phyloP scores from a whole-genome alignment of 441 rosid species.

The Mallotus repandus region DNA sequence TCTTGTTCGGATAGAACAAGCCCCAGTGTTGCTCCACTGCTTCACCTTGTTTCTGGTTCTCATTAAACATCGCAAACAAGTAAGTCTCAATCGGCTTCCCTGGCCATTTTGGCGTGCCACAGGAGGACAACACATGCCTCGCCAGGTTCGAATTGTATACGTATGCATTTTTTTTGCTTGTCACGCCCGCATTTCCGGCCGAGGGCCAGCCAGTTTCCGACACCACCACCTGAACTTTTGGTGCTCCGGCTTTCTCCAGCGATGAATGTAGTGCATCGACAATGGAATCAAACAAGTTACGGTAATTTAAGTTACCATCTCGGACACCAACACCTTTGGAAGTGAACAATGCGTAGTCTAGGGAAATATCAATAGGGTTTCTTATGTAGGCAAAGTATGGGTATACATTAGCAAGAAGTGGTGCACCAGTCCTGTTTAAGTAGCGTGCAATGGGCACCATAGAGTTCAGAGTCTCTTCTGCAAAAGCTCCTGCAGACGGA shows the following conservation, averaged over 20 bases:
- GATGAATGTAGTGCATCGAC: slow-evolving; percentile 26
- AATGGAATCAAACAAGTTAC: slow-evolving; percentile 62
- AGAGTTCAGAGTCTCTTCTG: slow-evolving; percentile 36
- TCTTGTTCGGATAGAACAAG: neutral
- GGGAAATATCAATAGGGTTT: slow-evolving; percentile 26
- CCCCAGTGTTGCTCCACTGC: neutral
- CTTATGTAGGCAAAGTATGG: slow-evolving; percentile 54
- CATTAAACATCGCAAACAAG: slow-evolving; percentile 1
- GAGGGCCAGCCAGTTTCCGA: neutral
- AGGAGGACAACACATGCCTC: neutral
- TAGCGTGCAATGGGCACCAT: slow-evolving; percentile 45
- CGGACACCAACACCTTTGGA: slow-evolving; percentile 38
- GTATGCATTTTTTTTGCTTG: neutral
- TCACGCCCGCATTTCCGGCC: neutral
- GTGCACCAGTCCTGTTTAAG: slow-evolving; percentile 45
- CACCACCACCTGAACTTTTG: neutral
- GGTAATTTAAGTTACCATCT: slow-evolving; percentile 45
- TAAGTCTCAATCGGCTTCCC: neutral
- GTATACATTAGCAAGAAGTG: slow-evolving; percentile 67
- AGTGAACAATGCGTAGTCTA: slow-evolving; percentile 57
- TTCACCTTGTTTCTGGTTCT: neutral
- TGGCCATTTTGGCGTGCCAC: neutral
- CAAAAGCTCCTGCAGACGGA: slow-evolving; percentile 54
- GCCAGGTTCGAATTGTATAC: no score
- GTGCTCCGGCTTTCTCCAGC: neutral